Percentiles rank a stretch among this genome's conserved stretches.
These are phyloP conservation scores for Gonapodya prolifera DNA, from an alignment of 192 early-diverging fungal species.

Conservation along the genomic window DNA sequence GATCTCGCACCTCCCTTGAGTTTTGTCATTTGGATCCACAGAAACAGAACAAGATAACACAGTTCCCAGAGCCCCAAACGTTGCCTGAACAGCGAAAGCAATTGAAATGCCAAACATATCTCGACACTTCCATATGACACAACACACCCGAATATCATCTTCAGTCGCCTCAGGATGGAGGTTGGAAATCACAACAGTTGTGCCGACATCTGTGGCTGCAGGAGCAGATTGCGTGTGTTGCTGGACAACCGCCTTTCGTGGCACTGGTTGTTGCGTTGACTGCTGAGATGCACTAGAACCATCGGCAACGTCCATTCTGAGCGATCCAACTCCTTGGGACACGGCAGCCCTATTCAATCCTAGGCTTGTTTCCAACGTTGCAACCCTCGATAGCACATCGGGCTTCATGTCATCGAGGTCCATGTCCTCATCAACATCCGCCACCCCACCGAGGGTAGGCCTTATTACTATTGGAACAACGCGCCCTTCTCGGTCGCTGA, in stretches of 20 bases:
- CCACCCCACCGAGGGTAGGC: background rate
- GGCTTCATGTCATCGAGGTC: background rate
- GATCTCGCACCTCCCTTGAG: background rate
- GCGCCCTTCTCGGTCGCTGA: too few species aligned
- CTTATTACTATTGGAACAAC: too few species aligned
- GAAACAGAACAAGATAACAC: background rate
- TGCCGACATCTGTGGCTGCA: background rate
- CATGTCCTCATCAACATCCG: background rate
- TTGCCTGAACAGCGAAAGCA: background rate
- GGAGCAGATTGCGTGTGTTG: too few species aligned
- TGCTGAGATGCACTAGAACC: background rate
- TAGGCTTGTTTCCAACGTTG: background rate
- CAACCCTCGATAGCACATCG: background rate
- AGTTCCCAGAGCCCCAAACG: background rate
- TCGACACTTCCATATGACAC: background rate
- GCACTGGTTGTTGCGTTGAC: background rate
- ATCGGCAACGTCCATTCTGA: background rate
- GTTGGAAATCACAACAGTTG: conserved; percentile 1
- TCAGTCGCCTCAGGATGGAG: background rate
- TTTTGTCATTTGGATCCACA: background rate
- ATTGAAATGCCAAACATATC: background rate
- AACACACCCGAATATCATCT: background rate
- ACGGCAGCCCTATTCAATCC: background rate
- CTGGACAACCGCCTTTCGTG: background rate
- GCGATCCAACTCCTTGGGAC: background rate